Base-by-base conservation (phyloP, 2,329 filamentous ascomycete genomes). In the Clarireedia monteithiana region DNA sequence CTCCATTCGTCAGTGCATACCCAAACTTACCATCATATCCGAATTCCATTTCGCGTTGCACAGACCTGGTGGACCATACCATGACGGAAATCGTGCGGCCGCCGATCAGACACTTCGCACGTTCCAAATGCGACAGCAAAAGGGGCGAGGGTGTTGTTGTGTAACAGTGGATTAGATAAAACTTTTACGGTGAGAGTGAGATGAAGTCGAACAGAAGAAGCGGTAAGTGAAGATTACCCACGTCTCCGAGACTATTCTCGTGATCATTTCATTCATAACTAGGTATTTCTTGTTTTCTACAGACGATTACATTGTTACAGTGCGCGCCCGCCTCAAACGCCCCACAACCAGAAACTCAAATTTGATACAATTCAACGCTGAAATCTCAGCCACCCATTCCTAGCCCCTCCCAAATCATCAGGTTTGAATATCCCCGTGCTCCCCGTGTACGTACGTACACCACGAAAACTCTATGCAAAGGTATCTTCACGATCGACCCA, bases 401-500 rank as follows among this genome's bases (percentile, higher is more conserved):
- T 40, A 50, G 23, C 39, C 50, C 17, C 46, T 27, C 26, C 24
- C 17, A 36, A 14, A 34, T 14, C 30, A 34, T 9, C 34, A 36
- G 30, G 30, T 42, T 24, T 44, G 20, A 9, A 38, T 30, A 36
- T 55, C 2, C 14, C 10, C 34, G 12, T 34, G 5, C 38, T 30
- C 38, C 10, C 23, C 44, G 44, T 20, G 6, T 42, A 10, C n/a
- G 6, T 42, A 10, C n/a, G 27, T 30, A 51, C 27, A 48, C 51
- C 39, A 50, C 44, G 48, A 48, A 50, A 48, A 50, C 38, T 63
- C 78, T 81, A 97, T 65, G 90, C 92, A 76, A 99, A 95, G 71
- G 91, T 92, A 75, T 99, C 92, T 61, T 83, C 83, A 66, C 91
- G 80, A 72, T 99, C 94, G 48, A 96, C 91, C 83, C 91, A 95